These are phyloP conservation scores for Sclerotinia sclerotiorum DNA, from an alignment of 2,329 filamentous ascomycete genomes.

Conservation along the genomic window DNA sequence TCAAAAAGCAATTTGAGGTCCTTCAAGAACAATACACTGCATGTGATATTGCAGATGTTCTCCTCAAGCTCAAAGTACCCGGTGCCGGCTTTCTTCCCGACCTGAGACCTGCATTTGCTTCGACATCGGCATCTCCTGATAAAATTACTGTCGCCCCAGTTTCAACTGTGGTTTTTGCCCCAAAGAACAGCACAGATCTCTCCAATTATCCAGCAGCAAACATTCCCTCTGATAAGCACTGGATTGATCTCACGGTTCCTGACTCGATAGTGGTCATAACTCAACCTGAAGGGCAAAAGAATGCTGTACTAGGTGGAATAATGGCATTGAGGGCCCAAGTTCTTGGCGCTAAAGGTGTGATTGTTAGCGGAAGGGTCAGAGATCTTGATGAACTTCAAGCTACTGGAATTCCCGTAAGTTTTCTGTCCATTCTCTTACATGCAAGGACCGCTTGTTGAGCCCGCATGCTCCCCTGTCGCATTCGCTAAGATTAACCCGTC, in stretches of 20 bases:
- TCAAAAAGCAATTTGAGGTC: conserved; percentile 26
- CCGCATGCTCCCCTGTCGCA: not conserved
- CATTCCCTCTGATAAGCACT: conserved; percentile 61
- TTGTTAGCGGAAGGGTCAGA: conserved; percentile 68
- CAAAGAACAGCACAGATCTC: conserved; percentile 51
- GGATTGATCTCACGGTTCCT: conserved; percentile 62
- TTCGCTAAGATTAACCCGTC: not conserved
- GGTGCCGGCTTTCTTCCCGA: conserved; percentile 68
- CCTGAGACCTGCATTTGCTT: conserved; percentile 40
- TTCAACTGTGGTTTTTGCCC: conserved; percentile 63
- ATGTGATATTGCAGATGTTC: conserved; percentile 68
- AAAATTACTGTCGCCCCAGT: conserved; percentile 47
- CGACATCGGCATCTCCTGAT: conserved; percentile 29
- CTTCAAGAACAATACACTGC: conserved; percentile 44
- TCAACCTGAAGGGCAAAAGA: conserved; percentile 63
- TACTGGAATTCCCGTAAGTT: conserved; percentile 56
- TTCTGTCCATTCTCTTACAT: not conserved
- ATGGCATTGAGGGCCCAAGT: conserved; percentile 69
- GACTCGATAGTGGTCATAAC: conserved; percentile 65
- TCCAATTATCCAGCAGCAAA: conserved; percentile 42
- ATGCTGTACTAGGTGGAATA: conserved; percentile 74
- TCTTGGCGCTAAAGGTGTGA: conserved; percentile 57
- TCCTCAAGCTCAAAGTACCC: conserved; percentile 66
- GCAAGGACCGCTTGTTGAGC: not conserved
- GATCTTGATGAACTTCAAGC: conserved; percentile 61